Conservation (phyloP, 176 grass and related monocot genomes). For the sorghum (Sorghum bicolor) region DNA sequence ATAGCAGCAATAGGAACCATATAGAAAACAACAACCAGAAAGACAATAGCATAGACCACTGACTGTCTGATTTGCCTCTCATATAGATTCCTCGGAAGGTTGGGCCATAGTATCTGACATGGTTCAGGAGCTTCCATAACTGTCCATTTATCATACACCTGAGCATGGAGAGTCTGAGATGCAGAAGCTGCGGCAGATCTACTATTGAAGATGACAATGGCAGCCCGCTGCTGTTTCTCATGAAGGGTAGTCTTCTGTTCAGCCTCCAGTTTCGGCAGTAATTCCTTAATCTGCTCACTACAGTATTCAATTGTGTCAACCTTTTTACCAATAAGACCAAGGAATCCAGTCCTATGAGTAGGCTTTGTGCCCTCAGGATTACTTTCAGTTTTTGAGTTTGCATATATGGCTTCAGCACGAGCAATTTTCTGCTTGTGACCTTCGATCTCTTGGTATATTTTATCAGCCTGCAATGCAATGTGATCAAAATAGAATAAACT, state of each 20-base stretch:
- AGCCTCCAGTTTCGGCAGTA: slow-evolving; percentile 71
- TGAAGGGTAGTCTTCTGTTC: slow-evolving; percentile 69
- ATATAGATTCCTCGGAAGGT: slow-evolving; percentile 59
- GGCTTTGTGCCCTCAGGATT: slow-evolving; percentile 67
- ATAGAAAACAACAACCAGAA: slow-evolving; percentile 74
- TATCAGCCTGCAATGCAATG: slow-evolving; percentile 55
- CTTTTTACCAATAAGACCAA: slow-evolving; percentile 79
- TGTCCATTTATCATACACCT: slow-evolving; percentile 71
- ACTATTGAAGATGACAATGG: slow-evolving; percentile 82
- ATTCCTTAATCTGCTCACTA: slow-evolving; percentile 75
- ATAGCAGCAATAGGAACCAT: slow-evolving; percentile 64
- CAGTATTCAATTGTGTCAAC: slow-evolving; percentile 88
- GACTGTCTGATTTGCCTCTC: slow-evolving; percentile 58
- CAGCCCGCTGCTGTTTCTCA: slow-evolving; percentile 74
- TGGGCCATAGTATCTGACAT: slow-evolving; percentile 65
- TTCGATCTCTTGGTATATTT: slow-evolving; percentile 84
- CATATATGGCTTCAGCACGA: slow-evolving; percentile 66
- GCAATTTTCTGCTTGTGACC: slow-evolving; percentile 73
- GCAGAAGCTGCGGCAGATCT: slow-evolving; percentile 70
- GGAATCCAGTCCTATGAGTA: slow-evolving; percentile 64
- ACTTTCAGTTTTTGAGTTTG: slow-evolving; percentile 57
- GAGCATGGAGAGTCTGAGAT: slow-evolving; percentile 86
- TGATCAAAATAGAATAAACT: background rate
- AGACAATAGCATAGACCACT: slow-evolving; percentile 64
- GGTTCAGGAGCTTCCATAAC: slow-evolving; percentile 87